Conservation (phyloP, 495 filamentous ascomycete species). For the Podospora anserina region DNA sequence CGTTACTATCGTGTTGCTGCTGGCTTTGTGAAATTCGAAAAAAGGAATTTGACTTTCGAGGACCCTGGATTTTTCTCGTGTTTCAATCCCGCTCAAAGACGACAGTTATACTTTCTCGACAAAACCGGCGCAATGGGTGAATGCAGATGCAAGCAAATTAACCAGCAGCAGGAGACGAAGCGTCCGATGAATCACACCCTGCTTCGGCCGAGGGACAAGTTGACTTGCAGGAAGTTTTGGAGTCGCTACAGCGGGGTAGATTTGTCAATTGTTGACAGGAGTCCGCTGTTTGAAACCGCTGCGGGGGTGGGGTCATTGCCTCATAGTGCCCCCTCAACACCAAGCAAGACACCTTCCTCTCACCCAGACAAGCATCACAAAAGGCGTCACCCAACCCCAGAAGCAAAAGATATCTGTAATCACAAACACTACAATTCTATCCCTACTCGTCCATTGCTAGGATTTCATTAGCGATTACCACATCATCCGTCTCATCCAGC, state of each 20-base stretch:
- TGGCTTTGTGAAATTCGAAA: not conserved
- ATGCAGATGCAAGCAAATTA: not conserved
- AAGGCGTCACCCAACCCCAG: not conserved
- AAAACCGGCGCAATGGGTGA: not conserved
- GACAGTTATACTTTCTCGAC: not conserved
- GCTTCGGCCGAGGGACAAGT: not conserved
- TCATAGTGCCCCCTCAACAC: not conserved
- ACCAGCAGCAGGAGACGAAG: not conserved
- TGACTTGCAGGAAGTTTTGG: not conserved
- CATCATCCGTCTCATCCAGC: not conserved
- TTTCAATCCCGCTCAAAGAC: not conserved
- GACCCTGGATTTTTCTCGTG: not conserved
- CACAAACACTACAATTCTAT: not conserved
- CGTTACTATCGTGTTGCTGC: not conserved
- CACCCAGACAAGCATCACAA: not conserved
- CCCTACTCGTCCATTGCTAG: not conserved
- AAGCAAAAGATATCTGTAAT: not conserved
- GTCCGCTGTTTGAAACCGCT: not conserved
- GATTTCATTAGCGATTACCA: not conserved
- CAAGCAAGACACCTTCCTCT: not conserved
- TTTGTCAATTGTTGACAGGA: slow-evolving; percentile 6
- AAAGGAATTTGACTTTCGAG: not conserved
- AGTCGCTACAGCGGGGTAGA: slow-evolving; percentile 2
- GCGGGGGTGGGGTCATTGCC: not conserved
- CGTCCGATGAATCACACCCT: not conserved